Conservation (phyloP, 148 eudicot genomes). For the Fagopyrum esculentum region DNA sequence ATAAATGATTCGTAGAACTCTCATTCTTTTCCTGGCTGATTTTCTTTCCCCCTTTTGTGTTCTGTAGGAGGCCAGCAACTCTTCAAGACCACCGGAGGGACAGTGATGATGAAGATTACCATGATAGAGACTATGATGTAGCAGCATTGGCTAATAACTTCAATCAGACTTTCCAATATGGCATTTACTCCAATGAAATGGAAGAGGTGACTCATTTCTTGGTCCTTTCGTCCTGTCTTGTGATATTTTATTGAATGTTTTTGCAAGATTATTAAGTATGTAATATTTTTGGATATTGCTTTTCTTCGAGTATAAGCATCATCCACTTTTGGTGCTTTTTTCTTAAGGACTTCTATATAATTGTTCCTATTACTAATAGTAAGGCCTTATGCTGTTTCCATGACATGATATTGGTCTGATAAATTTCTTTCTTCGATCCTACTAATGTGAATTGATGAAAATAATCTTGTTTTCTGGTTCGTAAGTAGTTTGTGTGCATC, state of each 20-base stretch:
- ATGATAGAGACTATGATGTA: conserved; percentile 95
- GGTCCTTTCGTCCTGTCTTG: not conserved
- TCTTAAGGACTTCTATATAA: not conserved
- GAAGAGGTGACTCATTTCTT: conserved; percentile 48
- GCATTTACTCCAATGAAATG: conserved; percentile 61
- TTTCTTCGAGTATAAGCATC: not conserved
- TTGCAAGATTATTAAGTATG: not conserved
- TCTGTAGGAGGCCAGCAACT: conserved; percentile 80
- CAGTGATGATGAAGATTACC: conserved; percentile 95
- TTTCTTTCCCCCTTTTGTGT: not conserved
- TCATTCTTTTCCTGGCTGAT: conserved; percentile 13
- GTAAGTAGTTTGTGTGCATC: not conserved
- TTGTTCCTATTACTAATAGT: not conserved
- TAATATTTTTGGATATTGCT: not conserved
- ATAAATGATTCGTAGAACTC: not conserved
- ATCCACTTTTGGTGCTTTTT: not conserved
- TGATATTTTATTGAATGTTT: not conserved
- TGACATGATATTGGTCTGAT: not conserved
- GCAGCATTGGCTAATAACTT: conserved; percentile 89
- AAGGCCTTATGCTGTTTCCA: not conserved
- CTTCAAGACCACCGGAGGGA: conserved; percentile 79
- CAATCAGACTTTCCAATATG: conserved; percentile 86
- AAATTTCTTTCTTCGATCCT: not conserved
- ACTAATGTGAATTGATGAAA: not conserved
- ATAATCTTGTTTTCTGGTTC: not conserved